Percentiles rank a stretch among this genome's conserved stretches.
These are phyloP conservation scores for Fusarium temperatum DNA, from an alignment of 2,329 filamentous ascomycete genomes.

Conservation along the genomic window DNA sequence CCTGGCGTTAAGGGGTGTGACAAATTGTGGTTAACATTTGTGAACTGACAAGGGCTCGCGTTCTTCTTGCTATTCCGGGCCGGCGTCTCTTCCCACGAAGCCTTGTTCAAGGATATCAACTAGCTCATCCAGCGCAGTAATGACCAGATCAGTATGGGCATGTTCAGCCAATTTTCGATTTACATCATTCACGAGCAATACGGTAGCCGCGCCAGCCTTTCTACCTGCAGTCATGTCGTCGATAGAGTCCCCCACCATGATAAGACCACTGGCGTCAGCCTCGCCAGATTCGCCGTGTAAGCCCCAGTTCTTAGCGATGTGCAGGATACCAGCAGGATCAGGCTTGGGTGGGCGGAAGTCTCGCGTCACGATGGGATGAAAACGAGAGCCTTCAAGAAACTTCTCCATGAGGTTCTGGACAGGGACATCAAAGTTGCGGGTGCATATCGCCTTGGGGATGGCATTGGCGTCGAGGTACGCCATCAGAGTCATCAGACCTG, in stretches of 20 bases:
- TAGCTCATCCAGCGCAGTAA: conserved; percentile 78
- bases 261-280: conserved; percentile 58
- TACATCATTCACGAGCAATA: conserved; percentile 86
- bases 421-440: conserved; percentile 88
- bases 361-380: conserved; percentile 83
- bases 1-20: background rate
- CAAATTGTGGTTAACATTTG: background rate
- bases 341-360: conserved; percentile 88
- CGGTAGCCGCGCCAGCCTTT: conserved; percentile 85
- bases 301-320: conserved; percentile 83
- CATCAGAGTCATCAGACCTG: conserved; percentile 82
- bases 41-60: background rate
- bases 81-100: conserved; percentile 64
- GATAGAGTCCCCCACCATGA: conserved; percentile 81
- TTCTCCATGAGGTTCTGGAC: conserved; percentile 78
- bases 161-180: conserved; percentile 76
- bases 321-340: conserved; percentile 84
- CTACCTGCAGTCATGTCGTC: conserved; percentile 94
- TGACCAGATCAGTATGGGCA: conserved; percentile 79
- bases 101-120: conserved; percentile 78
- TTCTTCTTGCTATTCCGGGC: background rate
- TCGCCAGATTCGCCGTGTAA: conserved; percentile 50
- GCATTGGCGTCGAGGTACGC: conserved; percentile 74
- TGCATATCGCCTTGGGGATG: conserved; percentile 87
- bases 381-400: conserved; percentile 74